phyloP scores from a whole-genome alignment of 2,329 filamentous ascomycete genomes.

The Colletotrichum abscissum region DNA sequence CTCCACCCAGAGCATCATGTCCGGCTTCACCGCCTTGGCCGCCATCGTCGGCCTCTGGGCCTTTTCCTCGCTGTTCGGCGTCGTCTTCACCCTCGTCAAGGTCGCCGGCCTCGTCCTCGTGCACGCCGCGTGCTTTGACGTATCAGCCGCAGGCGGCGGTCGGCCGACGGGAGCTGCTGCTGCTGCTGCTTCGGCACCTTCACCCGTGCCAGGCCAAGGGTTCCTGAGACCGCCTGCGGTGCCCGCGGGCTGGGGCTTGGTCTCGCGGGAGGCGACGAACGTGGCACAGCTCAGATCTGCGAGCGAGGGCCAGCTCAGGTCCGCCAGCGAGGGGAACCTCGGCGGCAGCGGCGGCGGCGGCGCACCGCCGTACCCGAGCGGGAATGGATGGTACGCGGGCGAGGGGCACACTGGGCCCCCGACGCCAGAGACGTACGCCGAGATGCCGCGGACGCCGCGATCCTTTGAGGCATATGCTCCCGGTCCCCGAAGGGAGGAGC shows the following conservation, averaged over 20 bases:
- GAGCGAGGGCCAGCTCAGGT: constrained; percentile 27
- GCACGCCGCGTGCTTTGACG: constrained; percentile 28
- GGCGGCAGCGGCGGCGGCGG: background rate
- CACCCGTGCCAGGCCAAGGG: constrained; percentile 4
- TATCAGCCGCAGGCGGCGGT: background rate
- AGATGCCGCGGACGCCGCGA: constrained; percentile 21
- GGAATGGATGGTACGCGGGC: constrained; percentile 17
- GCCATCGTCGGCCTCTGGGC: constrained; percentile 30
- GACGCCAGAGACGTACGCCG: constrained; percentile 6
- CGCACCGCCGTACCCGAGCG: constrained; percentile 1
- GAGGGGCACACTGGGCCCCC: constrained; percentile 12
- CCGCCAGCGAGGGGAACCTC: constrained; percentile 23
- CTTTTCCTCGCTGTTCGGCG: constrained; percentile 31
- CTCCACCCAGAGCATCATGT: constrained; percentile 28
- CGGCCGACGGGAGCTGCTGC: background rate
- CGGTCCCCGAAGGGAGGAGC: constrained; percentile 11
- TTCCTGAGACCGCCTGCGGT: constrained; percentile 9
- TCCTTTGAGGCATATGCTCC: constrained; percentile 23
- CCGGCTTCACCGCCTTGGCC: constrained; percentile 18
- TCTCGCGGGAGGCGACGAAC: constrained; percentile 6
- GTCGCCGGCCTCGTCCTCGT: constrained; percentile 25
- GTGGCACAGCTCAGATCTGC: constrained; percentile 15
- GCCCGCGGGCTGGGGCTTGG: constrained; percentile 2
- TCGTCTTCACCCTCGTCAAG: constrained; percentile 26
- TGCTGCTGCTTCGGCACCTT: background rate